Evolutionary conservation across 257 asterid genomes (phyloP), one percentile per base, ranked within the genome.

Genomic region (Solanum sparsipilum): DNA sequence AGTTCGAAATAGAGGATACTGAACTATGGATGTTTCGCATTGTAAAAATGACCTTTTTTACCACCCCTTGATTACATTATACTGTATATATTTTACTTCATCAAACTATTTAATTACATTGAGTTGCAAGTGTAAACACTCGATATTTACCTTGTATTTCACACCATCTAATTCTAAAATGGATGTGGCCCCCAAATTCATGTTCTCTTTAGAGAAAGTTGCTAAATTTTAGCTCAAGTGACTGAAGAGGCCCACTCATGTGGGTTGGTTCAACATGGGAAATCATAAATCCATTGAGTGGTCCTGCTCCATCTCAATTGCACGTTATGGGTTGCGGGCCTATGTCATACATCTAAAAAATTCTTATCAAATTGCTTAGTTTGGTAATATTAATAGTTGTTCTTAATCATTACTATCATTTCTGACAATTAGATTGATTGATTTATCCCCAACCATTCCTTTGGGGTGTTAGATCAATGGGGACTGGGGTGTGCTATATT

Each of bases 241-340:
- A 29, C 68, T 81, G 23, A 46, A 44, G 41, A 81, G 85, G 85
- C 41, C 68, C 68, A 48, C 85, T 81, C 85, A 81, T 81, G 70
- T 81, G 85, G 6, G 85, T 81, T 81, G 44, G 85, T 29, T 81
- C 41, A 81, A 81, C 41, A 46, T 9, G 68, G 70, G 11, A 29
- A 13, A 81, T 81, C 85, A 46, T 46, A 81, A 81, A 81, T 81
- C 44, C 18, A 18, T 12, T 18, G 36, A 44, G 85, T 48, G 70
- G 70, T 46, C 70, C 85, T 72, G 63, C 71, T 31, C 83, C 27
- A 85, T 60, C 41, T 56, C n/a, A 56, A 56, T 56, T 56, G 65
- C 65, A 56, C 65, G 68, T 85, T 29, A 75, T 85, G 86, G 90
- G 86, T 36, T 70, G 84, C 2, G 89, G 87, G 87, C 89, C 89